phyloP scores from a whole-genome alignment of 2,329 filamentous ascomycete genomes.

The Fusarium drepaniforme region DNA sequence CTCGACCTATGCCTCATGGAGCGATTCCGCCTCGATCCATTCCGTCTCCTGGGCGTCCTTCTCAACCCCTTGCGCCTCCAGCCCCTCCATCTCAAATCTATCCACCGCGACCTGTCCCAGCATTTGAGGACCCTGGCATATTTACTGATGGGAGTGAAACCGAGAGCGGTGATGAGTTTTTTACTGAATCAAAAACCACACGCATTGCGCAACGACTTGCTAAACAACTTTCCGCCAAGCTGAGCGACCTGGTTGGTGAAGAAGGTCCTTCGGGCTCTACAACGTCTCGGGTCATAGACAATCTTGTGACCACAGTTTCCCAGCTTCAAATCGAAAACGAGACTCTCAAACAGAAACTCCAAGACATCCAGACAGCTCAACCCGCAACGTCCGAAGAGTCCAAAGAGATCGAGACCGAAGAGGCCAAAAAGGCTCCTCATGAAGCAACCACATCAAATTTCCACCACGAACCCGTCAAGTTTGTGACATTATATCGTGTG shows the following conservation, averaged over 20 bases:
- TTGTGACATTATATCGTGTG: background rate
- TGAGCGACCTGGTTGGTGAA: background rate
- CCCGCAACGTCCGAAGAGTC: too few species aligned
- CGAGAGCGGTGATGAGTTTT: too few species aligned
- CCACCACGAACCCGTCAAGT: background rate
- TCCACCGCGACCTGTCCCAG: too few species aligned
- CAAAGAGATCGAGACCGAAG: too few species aligned
- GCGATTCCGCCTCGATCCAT: too few species aligned
- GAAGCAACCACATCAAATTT: background rate
- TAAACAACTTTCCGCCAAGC: background rate
- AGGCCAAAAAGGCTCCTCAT: too few species aligned
- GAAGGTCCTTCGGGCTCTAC: background rate
- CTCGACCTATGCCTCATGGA: too few species aligned
- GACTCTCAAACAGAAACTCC: slow-evolving; percentile 10
- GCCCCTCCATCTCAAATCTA: too few species aligned
- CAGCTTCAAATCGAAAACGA: slow-evolving; percentile 15
- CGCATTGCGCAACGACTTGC: background rate
- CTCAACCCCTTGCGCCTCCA: too few species aligned
- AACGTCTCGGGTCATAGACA: background rate
- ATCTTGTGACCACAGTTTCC: slow-evolving; percentile 6
- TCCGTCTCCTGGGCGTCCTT: too few species aligned
- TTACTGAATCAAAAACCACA: background rate
- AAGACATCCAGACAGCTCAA: background rate
- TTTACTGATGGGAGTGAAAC: background rate
- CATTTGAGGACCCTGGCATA: background rate